Conservation (phyloP, 805 yeast species). For the Ascoidea asiatica region DNA sequence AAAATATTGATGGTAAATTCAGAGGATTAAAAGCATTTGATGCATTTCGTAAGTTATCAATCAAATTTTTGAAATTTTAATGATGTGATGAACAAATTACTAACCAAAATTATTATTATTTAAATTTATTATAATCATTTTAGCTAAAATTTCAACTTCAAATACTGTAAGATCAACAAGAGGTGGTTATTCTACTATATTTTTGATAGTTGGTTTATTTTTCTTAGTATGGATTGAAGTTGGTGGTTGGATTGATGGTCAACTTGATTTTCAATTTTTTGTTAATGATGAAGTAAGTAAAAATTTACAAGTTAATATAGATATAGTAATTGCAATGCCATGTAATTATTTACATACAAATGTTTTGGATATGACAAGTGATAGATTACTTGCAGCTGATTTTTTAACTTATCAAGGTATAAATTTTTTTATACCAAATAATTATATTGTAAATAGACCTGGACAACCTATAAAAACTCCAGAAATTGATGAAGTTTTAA, state of each 20-base stretch:
- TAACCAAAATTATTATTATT: too few species aligned
- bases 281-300: constrained; percentile 51
- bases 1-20: background rate
- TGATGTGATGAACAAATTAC: too few species aligned
- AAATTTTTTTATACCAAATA: constrained; percentile 37
- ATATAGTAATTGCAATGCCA: constrained; percentile 71
- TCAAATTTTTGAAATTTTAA: background rate
- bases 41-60: constrained; percentile 47
- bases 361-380: constrained; percentile 67
- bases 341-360: constrained; percentile 66
- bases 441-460: constrained; percentile 31
- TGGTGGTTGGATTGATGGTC: constrained; percentile 77
- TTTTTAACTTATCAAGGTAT: constrained; percentile 58
- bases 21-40: constrained; percentile 40
- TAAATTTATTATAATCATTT: too few species aligned
- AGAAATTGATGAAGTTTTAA: constrained; percentile 52
- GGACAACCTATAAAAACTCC: constrained; percentile 37
- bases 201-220: constrained; percentile 47
- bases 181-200: constrained; percentile 62
- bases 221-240: constrained; percentile 73
- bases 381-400: constrained; percentile 67
- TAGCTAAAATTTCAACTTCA: constrained; percentile 55
- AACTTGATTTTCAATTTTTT: constrained; percentile 59
- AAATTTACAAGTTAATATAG: constrained; percentile 60
- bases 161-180: constrained; percentile 63